Percentiles rank a stretch among this genome's conserved stretches.
Evolutionary conservation across 2,329 filamentous ascomycete species (phyloP).

Genomic region (Nectriaceae sp.): DNA sequence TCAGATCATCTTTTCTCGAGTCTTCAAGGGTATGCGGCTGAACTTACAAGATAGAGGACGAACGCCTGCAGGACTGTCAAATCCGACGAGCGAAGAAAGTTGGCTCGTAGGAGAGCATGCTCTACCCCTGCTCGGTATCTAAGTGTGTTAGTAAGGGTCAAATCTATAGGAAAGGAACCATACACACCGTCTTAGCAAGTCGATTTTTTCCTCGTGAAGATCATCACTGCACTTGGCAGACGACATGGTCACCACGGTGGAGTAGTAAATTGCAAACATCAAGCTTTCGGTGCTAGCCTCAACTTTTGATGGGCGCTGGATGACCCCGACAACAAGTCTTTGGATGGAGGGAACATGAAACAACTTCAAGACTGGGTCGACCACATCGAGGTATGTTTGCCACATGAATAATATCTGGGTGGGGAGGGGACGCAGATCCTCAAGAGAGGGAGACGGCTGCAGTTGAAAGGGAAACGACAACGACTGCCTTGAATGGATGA

Average conservation of each 20-base stretch:
- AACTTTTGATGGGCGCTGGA: not conserved
- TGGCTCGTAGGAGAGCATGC: constrained; percentile 5
- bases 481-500: not conserved
- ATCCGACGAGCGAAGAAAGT: constrained; percentile 12
- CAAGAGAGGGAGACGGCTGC: not conserved
- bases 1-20: not conserved
- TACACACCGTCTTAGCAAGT: constrained; percentile 5
- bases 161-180: not conserved
- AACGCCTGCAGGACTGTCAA: constrained; percentile 17
- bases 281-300: constrained; percentile 9
- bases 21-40: not conserved
- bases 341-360: constrained; percentile 14
- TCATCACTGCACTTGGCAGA: constrained; percentile 4
- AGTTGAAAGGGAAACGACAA: not conserved
- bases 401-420: constrained; percentile 7
- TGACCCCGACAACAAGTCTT: constrained; percentile 3
- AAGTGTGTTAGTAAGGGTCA: not conserved
- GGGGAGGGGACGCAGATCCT: constrained; percentile 4
- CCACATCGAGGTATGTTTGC: constrained; percentile 13
- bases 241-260: constrained; percentile 5
- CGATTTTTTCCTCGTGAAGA: constrained; percentile 3
- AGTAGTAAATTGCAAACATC: constrained; percentile 18
- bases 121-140: constrained; percentile 5
- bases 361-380: constrained; percentile 16
- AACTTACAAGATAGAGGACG: constrained; percentile 14